Percentiles rank a stretch among this genome's conserved stretches.
Evolutionary conservation across 768 basidiomycete genomes (phyloP).

Genomic region (Phanerochaete sordida): DNA sequence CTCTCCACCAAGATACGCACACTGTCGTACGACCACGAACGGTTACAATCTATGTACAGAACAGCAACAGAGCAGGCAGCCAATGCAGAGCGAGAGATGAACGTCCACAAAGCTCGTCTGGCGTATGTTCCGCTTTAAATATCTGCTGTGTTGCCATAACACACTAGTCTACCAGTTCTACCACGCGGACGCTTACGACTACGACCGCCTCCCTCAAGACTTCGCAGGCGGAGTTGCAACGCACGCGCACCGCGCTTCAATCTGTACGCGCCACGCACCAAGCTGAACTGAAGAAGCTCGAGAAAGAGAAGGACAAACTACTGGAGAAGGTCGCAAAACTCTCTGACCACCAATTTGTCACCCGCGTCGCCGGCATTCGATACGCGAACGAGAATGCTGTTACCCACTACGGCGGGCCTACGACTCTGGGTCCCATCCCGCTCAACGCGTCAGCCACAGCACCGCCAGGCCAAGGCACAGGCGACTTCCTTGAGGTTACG

Average conservation of each 20-base stretch:
- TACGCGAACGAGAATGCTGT: conserved; percentile 30
- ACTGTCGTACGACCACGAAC: conserved; percentile 77
- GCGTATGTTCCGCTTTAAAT: conserved; percentile 46
- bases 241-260: conserved; percentile 66
- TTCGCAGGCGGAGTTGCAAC: conserved; percentile 65
- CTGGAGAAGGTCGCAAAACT: conserved; percentile 73
- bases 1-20: conserved; percentile 72
- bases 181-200: conserved; percentile 50
- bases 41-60: conserved; percentile 63
- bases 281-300: conserved; percentile 75
- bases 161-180: conserved; percentile 31
- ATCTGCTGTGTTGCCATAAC: not conserved
- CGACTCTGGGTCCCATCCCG: conserved; percentile 38
- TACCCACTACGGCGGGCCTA: conserved; percentile 36
- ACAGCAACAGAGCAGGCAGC: conserved; percentile 56
- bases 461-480: conserved; percentile 32
- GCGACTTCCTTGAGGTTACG: conserved; percentile 59
- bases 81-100: conserved; percentile 76
- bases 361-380: conserved; percentile 34
- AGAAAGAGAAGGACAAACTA: conserved; percentile 75
- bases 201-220: conserved; percentile 69
- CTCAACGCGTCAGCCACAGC: conserved; percentile 26
- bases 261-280: conserved; percentile 65
- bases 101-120: conserved; percentile 66
- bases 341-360: conserved; percentile 36